phyloP scores from a whole-genome alignment of 192 early-diverging fungal species.

The Piromyces sp. region DNA sequence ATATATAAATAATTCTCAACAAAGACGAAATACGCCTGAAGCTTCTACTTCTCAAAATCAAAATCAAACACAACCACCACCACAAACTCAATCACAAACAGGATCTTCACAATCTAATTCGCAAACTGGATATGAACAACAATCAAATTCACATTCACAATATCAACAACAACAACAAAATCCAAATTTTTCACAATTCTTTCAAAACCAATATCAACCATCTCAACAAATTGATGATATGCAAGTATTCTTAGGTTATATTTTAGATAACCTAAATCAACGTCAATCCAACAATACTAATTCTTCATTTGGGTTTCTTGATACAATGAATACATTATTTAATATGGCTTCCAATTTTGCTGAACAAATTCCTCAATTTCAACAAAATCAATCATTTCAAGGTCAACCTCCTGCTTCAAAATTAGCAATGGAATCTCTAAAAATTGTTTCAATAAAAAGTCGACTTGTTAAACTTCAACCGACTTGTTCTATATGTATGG shows the following conservation, averaged over 20 bases:
- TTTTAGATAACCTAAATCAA: background rate
- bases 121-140: background rate
- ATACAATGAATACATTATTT: background rate
- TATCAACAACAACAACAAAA: background rate
- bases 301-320: background rate
- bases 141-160: background rate
- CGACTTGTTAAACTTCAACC: background rate
- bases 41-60: background rate
- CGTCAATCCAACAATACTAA: background rate
- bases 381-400: slow-evolving; percentile 2
- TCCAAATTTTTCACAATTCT: background rate
- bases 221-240: background rate
- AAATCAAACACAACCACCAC: background rate
- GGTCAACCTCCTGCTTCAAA: slow-evolving; percentile 12
- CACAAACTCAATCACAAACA: no score
- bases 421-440: slow-evolving; percentile 3
- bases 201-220: no score
- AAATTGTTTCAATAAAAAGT: background rate
- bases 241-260: background rate
- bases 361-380: background rate
- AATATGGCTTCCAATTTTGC: background rate
- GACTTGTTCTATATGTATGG: slow-evolving; percentile 7
- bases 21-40: background rate
- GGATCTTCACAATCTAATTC: no score
- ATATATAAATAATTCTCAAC: background rate